Evolutionary conservation across 75 land plant species (phyloP).

Genomic region (Pseudotsuga menziesii): DNA sequence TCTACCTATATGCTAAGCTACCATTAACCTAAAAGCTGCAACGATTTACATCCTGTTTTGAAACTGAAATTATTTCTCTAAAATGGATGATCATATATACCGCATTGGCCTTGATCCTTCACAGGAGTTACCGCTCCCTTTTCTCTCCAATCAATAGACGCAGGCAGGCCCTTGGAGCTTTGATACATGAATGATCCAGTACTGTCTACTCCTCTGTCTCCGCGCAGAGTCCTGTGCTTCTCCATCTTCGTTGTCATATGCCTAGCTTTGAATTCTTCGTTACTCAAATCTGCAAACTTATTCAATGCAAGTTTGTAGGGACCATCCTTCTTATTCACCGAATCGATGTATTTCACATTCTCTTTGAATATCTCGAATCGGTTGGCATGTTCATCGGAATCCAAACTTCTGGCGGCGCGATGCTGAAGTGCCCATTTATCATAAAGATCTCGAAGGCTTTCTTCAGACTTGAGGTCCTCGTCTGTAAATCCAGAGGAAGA

Average conservation of each 20-base stretch:
- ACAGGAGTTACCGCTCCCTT: conserved; percentile 28
- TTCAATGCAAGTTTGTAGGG: conserved; percentile 30
- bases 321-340: conserved; percentile 19
- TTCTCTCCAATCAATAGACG: conserved; percentile 33
- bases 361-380: conserved; percentile 41
- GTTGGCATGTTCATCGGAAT: conserved; percentile 15
- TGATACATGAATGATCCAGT: conserved; percentile 9
- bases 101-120: conserved; percentile 40
- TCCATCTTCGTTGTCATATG: conserved; percentile 3
- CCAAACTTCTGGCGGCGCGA: not conserved
- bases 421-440: conserved; percentile 56
- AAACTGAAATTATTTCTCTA: too few species aligned
- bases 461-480: conserved; percentile 44
- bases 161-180: conserved; percentile 3
- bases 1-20: too few species aligned
- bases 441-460: conserved; percentile 44
- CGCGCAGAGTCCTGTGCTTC: not conserved
- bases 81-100: conserved; percentile 3
- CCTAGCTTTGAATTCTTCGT: conserved; percentile 20
- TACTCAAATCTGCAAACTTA: conserved; percentile 32
- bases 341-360: conserved; percentile 24
- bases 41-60: not conserved
- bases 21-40: too few species aligned
- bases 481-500: conserved; percentile 25
- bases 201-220: conserved; percentile 4